Evolutionary conservation across 805 yeast genomes (phyloP).

Genomic region (Monosporozyma servazzii): DNA sequence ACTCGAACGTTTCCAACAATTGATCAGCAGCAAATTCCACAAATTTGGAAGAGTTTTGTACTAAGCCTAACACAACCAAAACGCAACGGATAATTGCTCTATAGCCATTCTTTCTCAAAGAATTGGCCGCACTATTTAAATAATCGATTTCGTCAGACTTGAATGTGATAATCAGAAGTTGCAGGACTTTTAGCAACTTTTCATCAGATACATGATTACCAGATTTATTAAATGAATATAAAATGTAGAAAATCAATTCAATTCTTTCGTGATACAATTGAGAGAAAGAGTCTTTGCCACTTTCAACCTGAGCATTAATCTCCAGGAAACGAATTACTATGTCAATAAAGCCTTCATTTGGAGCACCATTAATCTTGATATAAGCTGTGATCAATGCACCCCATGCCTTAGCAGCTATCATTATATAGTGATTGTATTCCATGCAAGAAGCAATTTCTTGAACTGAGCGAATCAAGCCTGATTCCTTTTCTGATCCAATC

Average conservation of each 20-base stretch:
- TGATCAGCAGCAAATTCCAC: constrained; percentile 42
- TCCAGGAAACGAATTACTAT: constrained; percentile 43
- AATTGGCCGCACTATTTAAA: constrained; percentile 33
- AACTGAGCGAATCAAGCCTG: constrained; percentile 41
- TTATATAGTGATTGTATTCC: constrained; percentile 58
- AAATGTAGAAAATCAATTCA: constrained; percentile 52
- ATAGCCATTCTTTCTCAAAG: constrained; percentile 36
- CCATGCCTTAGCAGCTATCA: constrained; percentile 62
- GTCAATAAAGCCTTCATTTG: constrained; percentile 29
- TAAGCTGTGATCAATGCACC: constrained; percentile 68
- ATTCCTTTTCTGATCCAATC: constrained; percentile 24
- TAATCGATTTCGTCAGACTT: constrained; percentile 43
- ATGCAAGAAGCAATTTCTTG: constrained; percentile 51
- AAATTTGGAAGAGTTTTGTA: constrained; percentile 32
- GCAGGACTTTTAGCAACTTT: constrained; percentile 19
- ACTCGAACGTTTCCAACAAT: constrained; percentile 48
- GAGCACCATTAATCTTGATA: constrained; percentile 35
- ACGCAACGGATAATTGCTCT: constrained; percentile 55
- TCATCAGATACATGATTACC: constrained; percentile 17
- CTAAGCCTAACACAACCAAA: constrained; percentile 38
- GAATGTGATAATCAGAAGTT: constrained; percentile 30
- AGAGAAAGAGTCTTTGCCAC: constrained; percentile 38
- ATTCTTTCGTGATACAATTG: constrained; percentile 52
- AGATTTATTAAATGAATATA: constrained; percentile 22
- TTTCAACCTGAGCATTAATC: constrained; percentile 39